Evolutionary conservation across 805 yeast genomes (phyloP).

Genomic region (Nakazawaea ambrosiae): DNA sequence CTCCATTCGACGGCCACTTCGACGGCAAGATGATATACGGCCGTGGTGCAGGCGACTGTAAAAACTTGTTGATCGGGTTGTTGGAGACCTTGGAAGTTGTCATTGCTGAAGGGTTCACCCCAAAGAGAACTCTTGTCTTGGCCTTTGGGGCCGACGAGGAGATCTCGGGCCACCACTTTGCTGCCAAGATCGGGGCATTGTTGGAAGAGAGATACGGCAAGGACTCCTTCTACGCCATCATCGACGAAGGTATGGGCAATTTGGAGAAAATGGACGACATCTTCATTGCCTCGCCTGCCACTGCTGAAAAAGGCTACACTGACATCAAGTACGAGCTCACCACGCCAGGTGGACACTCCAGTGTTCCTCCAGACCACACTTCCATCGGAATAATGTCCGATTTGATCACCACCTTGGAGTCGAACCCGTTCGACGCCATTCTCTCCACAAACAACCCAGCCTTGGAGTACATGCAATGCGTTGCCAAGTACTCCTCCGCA

Average conservation of each 20-base stretch:
- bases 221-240: constrained; percentile 50
- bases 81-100: constrained; percentile 60
- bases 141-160: constrained; percentile 83
- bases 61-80: constrained; percentile 57
- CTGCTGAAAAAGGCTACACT: constrained; percentile 37
- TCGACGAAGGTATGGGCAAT: constrained; percentile 47
- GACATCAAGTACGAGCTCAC: constrained; percentile 39
- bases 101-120: constrained; percentile 38
- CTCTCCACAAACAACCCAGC: constrained; percentile 54
- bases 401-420: constrained; percentile 49
- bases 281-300: constrained; percentile 39
- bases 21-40: constrained; percentile 70
- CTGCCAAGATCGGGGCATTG: constrained; percentile 38
- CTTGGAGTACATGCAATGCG: constrained; percentile 49
- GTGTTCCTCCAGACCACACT: constrained; percentile 63
- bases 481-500: constrained; percentile 42
- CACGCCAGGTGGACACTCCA: constrained; percentile 55
- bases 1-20: constrained; percentile 60
- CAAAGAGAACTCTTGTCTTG: constrained; percentile 56
- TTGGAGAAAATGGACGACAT: constrained; percentile 25
- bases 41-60: constrained; percentile 74
- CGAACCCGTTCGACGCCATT: constrained; percentile 40
- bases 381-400: constrained; percentile 69
- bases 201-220: constrained; percentile 51
- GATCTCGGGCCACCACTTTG: constrained; percentile 57